Evolutionary conservation across 2,329 filamentous ascomycete genomes (phyloP).

Genomic region (Tolypocladium ophioglossoides): DNA sequence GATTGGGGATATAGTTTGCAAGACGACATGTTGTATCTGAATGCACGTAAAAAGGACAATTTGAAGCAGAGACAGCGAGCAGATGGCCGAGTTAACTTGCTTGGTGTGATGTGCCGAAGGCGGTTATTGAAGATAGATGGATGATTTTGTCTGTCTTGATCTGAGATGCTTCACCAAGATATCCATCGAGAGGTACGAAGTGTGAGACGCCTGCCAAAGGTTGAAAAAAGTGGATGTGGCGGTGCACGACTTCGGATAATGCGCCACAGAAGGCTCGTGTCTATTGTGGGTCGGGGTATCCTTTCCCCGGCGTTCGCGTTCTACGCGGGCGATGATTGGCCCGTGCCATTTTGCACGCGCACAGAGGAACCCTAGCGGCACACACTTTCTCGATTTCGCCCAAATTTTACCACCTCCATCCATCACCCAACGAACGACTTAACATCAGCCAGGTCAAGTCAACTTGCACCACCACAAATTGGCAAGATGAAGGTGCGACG

Average conservation of each 20-base stretch:
- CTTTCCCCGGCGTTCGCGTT: slow-evolving; percentile 9
- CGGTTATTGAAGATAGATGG: neutral
- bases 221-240: neutral
- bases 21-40: slow-evolving; percentile 20
- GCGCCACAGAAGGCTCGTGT: slow-evolving; percentile 2
- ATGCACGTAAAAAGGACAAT: neutral
- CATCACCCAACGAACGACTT: slow-evolving; percentile 22
- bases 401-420: slow-evolving; percentile 21
- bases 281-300: slow-evolving; percentile 7
- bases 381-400: slow-evolving; percentile 29
- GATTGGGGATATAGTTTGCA: slow-evolving; percentile 29
- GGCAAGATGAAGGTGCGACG: slow-evolving; percentile 37
- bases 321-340: slow-evolving; percentile 20
- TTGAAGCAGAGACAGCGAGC: neutral
- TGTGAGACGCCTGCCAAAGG: neutral
- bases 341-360: slow-evolving; percentile 6
- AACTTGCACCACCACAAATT: slow-evolving; percentile 34
- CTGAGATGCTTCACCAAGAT: neutral
- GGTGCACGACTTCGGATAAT: neutral
- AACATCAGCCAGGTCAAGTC: slow-evolving; percentile 29
- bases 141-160: neutral
- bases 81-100: neutral
- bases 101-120: neutral
- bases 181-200: neutral
- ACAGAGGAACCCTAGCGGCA: slow-evolving; percentile 29